Evolutionary conservation across 2,329 filamentous ascomycete species (phyloP), one percentile per base, ranked within the genome.

Genomic region (Diaporthe citri): DNA sequence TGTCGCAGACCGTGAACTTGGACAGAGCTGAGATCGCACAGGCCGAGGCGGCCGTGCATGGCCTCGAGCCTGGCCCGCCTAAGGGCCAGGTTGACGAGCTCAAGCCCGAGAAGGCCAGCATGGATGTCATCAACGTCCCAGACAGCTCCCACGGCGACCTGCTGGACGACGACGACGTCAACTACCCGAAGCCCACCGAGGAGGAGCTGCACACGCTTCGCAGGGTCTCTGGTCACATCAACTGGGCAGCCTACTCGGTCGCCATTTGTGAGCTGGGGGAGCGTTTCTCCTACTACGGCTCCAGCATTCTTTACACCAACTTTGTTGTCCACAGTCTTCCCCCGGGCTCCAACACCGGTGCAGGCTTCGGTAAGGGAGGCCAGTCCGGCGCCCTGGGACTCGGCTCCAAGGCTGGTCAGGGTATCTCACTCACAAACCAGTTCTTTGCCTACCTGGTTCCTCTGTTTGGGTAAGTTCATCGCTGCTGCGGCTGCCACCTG

Each of bases 261-360:
- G 93, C 92, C 64, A 91, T 94, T 76, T 90, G 93, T 75, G 93
- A 95, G 83, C 85, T 94, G 74, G 94, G 92, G 84, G 93, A 95
- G 85, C 91, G 93, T 66, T 94, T 94, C 84, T 93, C 91, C 20
- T 95, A 94, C 89, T 95, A 95, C 80, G 93, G 93, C 72, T 92
- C 91, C 6, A 89, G 90, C 57, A 88, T 92, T 43, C 86, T 94
- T 41, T 94, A 92, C 89, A 90, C 90, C 81, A 93, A 93, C 83
- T 93, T 91, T 79, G 88, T 93, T 79, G 88, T 90, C 78, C 86
- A 88, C 70, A 84, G 86, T 43, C 83, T 92, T 39, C 91, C 91
- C 1, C 28, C 20, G 4, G 87, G 87, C 22, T 92, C 90, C 7
- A 86, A 79, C 31, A 90, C 90, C 0, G 91, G 91, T 75, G 87